Conservation (phyloP, 1,284 basidiomycete genomes). For the Ceratobasidium sp. region DNA sequence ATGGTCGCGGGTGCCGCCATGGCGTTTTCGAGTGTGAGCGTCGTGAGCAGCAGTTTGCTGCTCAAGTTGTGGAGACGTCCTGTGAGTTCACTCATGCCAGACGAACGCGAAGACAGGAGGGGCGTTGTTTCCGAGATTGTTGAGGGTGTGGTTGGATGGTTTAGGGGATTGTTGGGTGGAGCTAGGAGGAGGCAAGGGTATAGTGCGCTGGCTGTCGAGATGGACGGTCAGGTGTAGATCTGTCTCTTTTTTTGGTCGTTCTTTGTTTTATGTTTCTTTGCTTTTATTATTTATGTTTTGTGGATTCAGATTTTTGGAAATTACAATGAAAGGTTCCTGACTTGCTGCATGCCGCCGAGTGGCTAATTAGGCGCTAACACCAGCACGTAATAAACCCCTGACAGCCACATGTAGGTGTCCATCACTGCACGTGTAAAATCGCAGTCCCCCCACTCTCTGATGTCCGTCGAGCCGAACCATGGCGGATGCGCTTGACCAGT, state of each 20-base stretch:
- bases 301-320: too few relatives aligned
- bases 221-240: constrained; percentile 50
- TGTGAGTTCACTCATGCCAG: constrained; percentile 69
- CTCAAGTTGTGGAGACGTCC: constrained; percentile 88
- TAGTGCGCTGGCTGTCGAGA: constrained; percentile 72
- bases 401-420: too few relatives aligned
- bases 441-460: too few relatives aligned
- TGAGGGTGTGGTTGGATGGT: constrained; percentile 56
- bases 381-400: too few relatives aligned
- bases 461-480: too few relatives aligned
- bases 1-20: constrained; percentile 99
- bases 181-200: constrained; percentile 60
- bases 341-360: too few relatives aligned
- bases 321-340: too few relatives aligned
- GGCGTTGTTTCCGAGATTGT: constrained; percentile 38
- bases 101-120: constrained; percentile 55
- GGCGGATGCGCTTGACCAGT: too few relatives aligned
- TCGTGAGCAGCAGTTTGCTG: constrained; percentile 88
- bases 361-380: too few relatives aligned
- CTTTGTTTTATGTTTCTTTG: neutral
- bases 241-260: neutral
- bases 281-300: neutral
- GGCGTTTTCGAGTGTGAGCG: constrained; percentile 97
- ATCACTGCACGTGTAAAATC: too few relatives aligned
- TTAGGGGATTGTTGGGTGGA: constrained; percentile 56